phyloP scores from a whole-genome alignment of 2,329 filamentous ascomycete genomes.

The Sphaerulina populicola region DNA sequence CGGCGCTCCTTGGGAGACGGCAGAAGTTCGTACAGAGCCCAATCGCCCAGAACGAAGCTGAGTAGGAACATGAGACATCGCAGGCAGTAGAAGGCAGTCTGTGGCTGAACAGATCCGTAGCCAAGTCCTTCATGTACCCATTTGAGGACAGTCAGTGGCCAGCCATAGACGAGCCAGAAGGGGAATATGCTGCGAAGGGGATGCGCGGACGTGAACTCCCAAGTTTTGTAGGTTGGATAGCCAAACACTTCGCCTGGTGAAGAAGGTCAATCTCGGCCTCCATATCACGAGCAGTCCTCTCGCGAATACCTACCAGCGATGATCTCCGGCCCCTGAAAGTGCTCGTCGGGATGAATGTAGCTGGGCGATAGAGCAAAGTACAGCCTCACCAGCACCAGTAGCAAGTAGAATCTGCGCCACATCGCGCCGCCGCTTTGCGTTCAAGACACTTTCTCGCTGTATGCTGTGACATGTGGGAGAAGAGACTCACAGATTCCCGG shows the following conservation, averaged over 20 bases:
- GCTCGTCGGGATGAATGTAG: constrained; percentile 96
- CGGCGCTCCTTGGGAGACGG: constrained; percentile 62
- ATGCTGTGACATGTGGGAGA: not conserved
- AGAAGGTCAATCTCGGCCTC: not conserved
- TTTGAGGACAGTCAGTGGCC: constrained; percentile 84
- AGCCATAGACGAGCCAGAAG: constrained; percentile 87
- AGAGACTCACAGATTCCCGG: constrained; percentile 3
- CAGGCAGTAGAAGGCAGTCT: constrained; percentile 80
- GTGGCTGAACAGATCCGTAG: constrained; percentile 69
- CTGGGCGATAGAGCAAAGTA: constrained; percentile 92
- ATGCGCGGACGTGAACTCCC: constrained; percentile 85
- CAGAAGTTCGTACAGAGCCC: constrained; percentile 89
- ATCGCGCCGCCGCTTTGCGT: constrained; percentile 34
- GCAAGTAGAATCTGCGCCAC: constrained; percentile 85
- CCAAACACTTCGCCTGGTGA: constrained; percentile 75
- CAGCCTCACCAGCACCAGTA: constrained; percentile 76
- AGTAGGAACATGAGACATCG: constrained; percentile 85
- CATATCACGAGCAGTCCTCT: not conserved
- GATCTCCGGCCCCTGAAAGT: constrained; percentile 96
- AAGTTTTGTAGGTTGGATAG: constrained; percentile 81
- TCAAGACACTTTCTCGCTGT: not conserved
- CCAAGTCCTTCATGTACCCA: constrained; percentile 88
- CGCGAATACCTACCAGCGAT: constrained; percentile 64
- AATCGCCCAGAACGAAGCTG: constrained; percentile 95
- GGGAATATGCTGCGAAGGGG: constrained; percentile 95